A percentile compares a stretch with the other conserved stretches of the same genome.
Conservation (phyloP, 1,139 yeast genomes). For the Barnettozyma hawaiiensis region DNA sequence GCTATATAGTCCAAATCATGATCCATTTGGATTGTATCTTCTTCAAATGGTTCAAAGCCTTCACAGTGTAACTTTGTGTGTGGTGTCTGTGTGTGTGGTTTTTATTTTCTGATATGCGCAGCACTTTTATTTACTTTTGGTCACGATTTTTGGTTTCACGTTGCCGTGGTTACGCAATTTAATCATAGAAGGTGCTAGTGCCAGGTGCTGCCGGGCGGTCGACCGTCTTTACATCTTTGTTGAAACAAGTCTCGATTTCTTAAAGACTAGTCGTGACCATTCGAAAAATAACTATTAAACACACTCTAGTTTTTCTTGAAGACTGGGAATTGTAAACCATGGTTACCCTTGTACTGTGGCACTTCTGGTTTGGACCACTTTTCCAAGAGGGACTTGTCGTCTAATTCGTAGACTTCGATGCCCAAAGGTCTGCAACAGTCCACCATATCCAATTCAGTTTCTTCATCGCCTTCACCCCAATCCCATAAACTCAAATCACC, state of each 20-base stretch:
- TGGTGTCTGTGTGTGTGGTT: constrained; percentile 2
- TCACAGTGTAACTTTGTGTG: neutral
- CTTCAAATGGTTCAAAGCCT: neutral
- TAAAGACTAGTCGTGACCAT: neutral
- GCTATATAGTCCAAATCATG: constrained; percentile 23
- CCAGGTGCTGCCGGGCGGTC: no score
- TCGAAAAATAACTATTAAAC: no score
- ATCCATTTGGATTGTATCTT: constrained; percentile 11
- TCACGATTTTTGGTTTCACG: neutral
- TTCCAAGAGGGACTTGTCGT: constrained; percentile 39
- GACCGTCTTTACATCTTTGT: neutral
- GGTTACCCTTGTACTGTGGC: constrained; percentile 50
- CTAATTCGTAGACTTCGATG: constrained; percentile 52
- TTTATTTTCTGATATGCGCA: neutral
- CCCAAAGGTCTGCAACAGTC: constrained; percentile 60
- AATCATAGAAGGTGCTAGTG: no score
- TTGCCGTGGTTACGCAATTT: neutral
- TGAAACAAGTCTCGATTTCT: neutral
- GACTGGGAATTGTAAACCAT: constrained; percentile 38
- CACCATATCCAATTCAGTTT: constrained; percentile 45
- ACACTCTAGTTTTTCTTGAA: constrained; percentile 15
- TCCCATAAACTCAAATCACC: constrained; percentile 68
- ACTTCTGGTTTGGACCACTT: constrained; percentile 48
- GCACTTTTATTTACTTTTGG: neutral
- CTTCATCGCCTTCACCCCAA: constrained; percentile 56